phyloP scores from a whole-genome alignment of 202 grass and related monocot species.

The Elaeis oleifera region DNA sequence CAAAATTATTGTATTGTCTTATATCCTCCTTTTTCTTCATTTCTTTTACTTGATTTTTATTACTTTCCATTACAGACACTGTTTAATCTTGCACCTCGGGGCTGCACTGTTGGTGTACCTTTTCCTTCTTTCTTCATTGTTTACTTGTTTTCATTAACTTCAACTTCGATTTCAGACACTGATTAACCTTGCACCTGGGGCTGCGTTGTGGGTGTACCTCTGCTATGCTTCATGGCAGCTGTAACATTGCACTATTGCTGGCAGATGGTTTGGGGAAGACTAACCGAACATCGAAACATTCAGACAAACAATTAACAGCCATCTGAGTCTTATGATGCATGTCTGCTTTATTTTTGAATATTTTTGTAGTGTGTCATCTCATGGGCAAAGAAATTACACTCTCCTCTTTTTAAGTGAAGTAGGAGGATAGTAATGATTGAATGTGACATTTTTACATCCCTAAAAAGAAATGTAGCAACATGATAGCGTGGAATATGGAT shows the following conservation, averaged over 20 bases:
- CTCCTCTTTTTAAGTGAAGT: no score
- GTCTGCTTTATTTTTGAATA: no score
- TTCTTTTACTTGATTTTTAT: constrained; percentile 11
- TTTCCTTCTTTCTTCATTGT: no score
- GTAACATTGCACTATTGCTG: constrained; percentile 66
- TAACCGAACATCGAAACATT: constrained; percentile 41
- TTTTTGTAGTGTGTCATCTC: no score
- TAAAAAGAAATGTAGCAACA: no score
- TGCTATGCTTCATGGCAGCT: constrained; percentile 45
- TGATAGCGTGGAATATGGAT: no score
- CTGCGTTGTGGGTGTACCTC: constrained; percentile 59
- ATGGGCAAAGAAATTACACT: no score
- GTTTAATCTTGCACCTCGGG: constrained; percentile 65
- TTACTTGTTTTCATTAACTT: no score
- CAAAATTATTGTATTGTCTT: no score
- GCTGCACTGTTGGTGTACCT: constrained; percentile 60
- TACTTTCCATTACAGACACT: constrained; percentile 49
- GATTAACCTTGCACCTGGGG: constrained; percentile 75
- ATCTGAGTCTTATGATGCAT: no score
- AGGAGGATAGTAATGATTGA: no score
- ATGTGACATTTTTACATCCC: no score
- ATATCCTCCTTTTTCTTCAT: not conserved
- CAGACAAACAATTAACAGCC: constrained; percentile 31
- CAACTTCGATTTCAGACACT: constrained; percentile 51
- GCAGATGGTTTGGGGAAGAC: constrained; percentile 54